Percentiles rank a stretch among this genome's conserved stretches.
phyloP scores from a whole-genome alignment of 805 yeast species.

The Metschnikowia colocasiae region DNA sequence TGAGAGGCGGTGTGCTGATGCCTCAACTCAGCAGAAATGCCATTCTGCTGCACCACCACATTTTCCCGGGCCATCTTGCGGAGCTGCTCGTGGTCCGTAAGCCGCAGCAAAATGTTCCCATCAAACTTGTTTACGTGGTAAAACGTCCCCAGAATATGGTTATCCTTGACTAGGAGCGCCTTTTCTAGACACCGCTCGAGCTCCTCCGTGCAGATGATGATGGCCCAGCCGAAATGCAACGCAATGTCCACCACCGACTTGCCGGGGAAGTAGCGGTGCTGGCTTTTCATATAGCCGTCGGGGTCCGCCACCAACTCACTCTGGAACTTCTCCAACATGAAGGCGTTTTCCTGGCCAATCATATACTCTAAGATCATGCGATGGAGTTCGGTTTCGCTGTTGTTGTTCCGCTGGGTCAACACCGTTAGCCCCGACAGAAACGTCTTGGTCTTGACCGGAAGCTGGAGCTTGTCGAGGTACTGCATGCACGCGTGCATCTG shows the following conservation, averaged over 20 bases:
- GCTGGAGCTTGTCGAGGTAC: slow-evolving; percentile 49
- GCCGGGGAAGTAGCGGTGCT: slow-evolving; percentile 29
- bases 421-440: slow-evolving; percentile 37
- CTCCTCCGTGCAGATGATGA: slow-evolving; percentile 62
- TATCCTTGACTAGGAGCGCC: slow-evolving; percentile 63
- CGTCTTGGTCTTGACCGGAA: slow-evolving; percentile 48
- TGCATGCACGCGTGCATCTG: slow-evolving; percentile 64
- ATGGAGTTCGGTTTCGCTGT: slow-evolving; percentile 22
- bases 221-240: slow-evolving; percentile 57
- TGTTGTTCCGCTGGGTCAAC: slow-evolving; percentile 22
- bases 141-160: slow-evolving; percentile 60
- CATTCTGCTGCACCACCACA: slow-evolving; percentile 11
- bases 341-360: slow-evolving; percentile 22
- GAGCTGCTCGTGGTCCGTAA: slow-evolving; percentile 8
- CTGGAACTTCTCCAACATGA: slow-evolving; percentile 24
- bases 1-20: slow-evolving; percentile 6
- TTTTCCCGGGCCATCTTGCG: slow-evolving; percentile 8
- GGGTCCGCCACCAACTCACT: slow-evolving; percentile 20
- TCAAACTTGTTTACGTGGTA: slow-evolving; percentile 49
- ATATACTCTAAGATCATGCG: slow-evolving; percentile 25
- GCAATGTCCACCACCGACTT: slow-evolving; percentile 42
- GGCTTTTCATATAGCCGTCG: slow-evolving; percentile 12
- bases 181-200: slow-evolving; percentile 52
- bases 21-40: slow-evolving; percentile 9
- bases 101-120: slow-evolving; percentile 3